A percentile compares a stretch with the other conserved stretches of the same genome.
These are phyloP conservation scores for Stephanodiscus triporus DNA, from an alignment of 108 stramenopile genomes.

Conservation along the genomic window DNA sequence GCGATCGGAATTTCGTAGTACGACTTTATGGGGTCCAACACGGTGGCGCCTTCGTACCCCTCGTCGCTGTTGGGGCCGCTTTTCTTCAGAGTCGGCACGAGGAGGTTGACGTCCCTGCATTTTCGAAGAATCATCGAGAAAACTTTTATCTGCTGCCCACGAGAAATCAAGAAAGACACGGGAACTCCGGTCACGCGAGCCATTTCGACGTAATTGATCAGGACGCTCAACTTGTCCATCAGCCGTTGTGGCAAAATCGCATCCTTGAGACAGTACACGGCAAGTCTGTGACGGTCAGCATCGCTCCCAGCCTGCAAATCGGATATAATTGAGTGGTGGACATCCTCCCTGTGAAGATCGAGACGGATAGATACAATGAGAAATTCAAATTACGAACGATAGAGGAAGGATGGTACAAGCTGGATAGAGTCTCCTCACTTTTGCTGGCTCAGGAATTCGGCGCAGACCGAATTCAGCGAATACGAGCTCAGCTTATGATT, in stretches of 20 bases:
- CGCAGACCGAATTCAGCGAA: slow-evolving; percentile 95
- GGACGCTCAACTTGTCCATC: slow-evolving; percentile 97
- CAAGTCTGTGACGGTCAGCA: slow-evolving; percentile 97
- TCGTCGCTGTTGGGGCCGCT: slow-evolving; percentile 73
- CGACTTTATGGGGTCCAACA: slow-evolving; percentile 96
- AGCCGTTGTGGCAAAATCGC: slow-evolving; percentile 93
- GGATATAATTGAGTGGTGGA: slow-evolving; percentile 99
- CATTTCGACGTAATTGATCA: slow-evolving; percentile 99
- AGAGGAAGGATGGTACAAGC: background rate
- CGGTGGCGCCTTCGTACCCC: slow-evolving; percentile 98
- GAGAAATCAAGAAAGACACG: slow-evolving; percentile 91
- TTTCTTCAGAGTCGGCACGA: slow-evolving; percentile 94
- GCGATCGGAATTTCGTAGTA: slow-evolving; percentile 99
- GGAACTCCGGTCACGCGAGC: slow-evolving; percentile 99
- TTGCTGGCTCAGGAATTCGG: slow-evolving; percentile 96
- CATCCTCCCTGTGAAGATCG: slow-evolving; percentile 80
- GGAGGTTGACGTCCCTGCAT: slow-evolving; percentile 85
- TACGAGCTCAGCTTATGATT: slow-evolving; percentile 99
- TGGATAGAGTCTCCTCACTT: slow-evolving; percentile 48
- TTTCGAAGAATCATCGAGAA: slow-evolving; percentile 98
- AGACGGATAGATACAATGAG: background rate
- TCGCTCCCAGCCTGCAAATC: slow-evolving; percentile 96
- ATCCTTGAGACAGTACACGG: slow-evolving; percentile 99
- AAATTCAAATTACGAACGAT: background rate
- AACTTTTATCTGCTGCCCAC: slow-evolving; percentile 99